phyloP scores from a whole-genome alignment of 2,329 filamentous ascomycete genomes.

The Aspergillus sp. region DNA sequence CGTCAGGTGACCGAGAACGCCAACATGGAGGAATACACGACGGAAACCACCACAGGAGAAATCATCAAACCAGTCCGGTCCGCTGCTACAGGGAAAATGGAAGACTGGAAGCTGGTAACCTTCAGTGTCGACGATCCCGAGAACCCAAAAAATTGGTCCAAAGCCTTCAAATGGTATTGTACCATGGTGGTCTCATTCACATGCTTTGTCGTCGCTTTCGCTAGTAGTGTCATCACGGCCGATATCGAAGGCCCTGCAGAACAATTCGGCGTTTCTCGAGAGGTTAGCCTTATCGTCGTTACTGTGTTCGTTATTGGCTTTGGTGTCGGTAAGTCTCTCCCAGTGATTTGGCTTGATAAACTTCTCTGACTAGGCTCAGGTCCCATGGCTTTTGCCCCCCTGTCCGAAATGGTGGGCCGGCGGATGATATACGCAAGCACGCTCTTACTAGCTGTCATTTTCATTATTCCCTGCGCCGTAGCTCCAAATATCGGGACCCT shows the following conservation, averaged over 20 bases:
- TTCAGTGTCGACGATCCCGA: slow-evolving; percentile 71
- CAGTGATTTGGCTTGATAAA: neutral
- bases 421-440: slow-evolving; percentile 70
- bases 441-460: slow-evolving; percentile 69
- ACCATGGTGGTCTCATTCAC: slow-evolving; percentile 81
- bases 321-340: slow-evolving; percentile 60
- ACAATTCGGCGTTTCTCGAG: slow-evolving; percentile 68
- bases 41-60: slow-evolving; percentile 62
- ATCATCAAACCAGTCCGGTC: slow-evolving; percentile 60
- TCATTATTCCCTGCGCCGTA: slow-evolving; percentile 78
- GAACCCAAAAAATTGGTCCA: slow-evolving; percentile 85
- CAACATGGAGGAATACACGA: slow-evolving; percentile 67
- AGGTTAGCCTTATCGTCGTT: slow-evolving; percentile 72
- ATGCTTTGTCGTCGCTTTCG: slow-evolving; percentile 72
- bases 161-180: slow-evolving; percentile 75
- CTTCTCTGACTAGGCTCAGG: slow-evolving; percentile 43
- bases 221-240: slow-evolving; percentile 75
- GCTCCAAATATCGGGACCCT: slow-evolving; percentile 75
- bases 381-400: slow-evolving; percentile 76
- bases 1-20: slow-evolving; percentile 62
- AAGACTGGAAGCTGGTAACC: slow-evolving; percentile 65
- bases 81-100: slow-evolving; percentile 54
- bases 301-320: slow-evolving; percentile 81
- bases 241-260: slow-evolving; percentile 66
- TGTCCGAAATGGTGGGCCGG: slow-evolving; percentile 74